Evolutionary conservation across 2,329 filamentous ascomycete genomes (phyloP).

Genomic region (Trichoderma atrobrunneum): DNA sequence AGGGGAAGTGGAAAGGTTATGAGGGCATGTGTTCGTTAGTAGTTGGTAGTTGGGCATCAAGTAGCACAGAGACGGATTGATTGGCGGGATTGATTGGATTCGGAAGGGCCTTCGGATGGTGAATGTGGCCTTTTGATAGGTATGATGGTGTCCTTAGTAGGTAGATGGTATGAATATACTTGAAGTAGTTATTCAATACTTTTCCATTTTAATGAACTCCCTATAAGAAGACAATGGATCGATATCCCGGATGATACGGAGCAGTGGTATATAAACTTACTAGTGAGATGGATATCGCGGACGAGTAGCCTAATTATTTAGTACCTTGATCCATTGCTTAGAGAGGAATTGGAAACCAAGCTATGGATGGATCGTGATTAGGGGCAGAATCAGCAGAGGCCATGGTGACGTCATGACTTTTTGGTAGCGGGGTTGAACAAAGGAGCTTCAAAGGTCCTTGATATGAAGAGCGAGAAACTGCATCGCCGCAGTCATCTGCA

Average conservation of each 20-base stretch:
- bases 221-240: not conserved
- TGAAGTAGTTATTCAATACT: not conserved
- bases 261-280: not conserved
- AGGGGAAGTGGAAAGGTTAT: not conserved
- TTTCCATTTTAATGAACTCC: not conserved
- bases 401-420: slow-evolving; percentile 7
- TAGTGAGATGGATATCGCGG: not conserved
- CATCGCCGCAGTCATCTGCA: not conserved
- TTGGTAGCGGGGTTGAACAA: not conserved
- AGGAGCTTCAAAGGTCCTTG: not conserved
- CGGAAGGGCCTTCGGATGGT: not conserved
- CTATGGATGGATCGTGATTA: not conserved
- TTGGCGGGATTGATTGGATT: not conserved
- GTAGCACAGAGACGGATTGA: not conserved
- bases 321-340: not conserved
- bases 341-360: not conserved
- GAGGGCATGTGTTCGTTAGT: not conserved
- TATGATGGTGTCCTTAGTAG: not conserved
- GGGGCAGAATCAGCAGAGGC: not conserved
- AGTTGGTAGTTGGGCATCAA: not conserved
- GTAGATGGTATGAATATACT: not conserved
- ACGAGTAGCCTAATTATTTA: not conserved
- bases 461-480: not conserved
- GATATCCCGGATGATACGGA: not conserved
- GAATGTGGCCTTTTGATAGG: not conserved